Evolutionary conservation across 208 protist genomes (phyloP), one percentile per base, ranked within the genome.

Genomic region (Leishmania tarentolae): DNA sequence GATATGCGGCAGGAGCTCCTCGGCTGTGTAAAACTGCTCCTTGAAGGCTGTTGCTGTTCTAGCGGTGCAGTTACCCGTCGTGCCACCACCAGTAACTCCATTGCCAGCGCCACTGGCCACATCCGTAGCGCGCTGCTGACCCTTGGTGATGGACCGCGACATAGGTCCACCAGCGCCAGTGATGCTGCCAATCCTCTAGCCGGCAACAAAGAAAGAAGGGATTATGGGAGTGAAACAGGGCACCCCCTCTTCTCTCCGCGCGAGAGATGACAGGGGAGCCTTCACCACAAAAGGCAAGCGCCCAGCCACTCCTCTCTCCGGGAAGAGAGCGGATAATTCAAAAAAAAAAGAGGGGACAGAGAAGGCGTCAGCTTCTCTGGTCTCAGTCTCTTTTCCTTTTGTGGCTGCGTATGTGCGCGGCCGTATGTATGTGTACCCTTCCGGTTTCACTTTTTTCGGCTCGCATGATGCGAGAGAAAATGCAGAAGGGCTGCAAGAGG

Each of bases 1-100:
- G 35, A 97, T 83, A 65, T 91, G 95, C 0, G 88, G 92, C 56
- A 95, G 85, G 2, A 97, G 73, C 77, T 97, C 92, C 4, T 85
- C 86, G 8, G 84, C 75, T 3, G 91, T 90, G 83, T 96, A 97
- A 42, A 94, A 87, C 75, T 83, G 83, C 31, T 69, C 82, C 50
- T 85, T 81, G 53, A 61, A 61, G 15, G 31, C 31, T 1, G 61
- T 68, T 15, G 46, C 17, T 7, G 65, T 63, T 17, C 66, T 42
- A 4, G 31, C 57, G 19, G 47, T 44, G 8, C 31, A 46, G 31
- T 31, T 19, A 40, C 47, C 50, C 1, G 76, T 80, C 42, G 46
- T 6, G 13, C 69, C 69, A 47, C 44, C 78, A 35, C 31, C 61
- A 3, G 82, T 79, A 19, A 85, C 79, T 19, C 82, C 82, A 52